Base-by-base conservation (phyloP, 345 rosid species). In the Salix dunnii region DNA sequence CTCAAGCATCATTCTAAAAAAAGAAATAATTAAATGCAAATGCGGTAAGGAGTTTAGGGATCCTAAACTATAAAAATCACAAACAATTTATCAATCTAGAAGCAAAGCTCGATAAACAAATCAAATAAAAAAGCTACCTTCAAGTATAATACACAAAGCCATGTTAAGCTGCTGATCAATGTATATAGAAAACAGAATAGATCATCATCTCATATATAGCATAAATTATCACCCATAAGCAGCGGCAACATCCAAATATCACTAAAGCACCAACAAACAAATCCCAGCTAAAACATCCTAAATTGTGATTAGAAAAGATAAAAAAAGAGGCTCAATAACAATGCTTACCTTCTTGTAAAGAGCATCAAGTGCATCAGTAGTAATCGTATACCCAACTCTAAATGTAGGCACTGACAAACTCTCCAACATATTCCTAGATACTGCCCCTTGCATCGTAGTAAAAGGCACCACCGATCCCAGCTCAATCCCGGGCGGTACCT, bases 381-480 rank as follows among this genome's bases (percentile, higher is more conserved):
- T 83, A 72, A 96, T 88, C 2, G 91, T 88, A 79, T 91, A 93
- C 20, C 99, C 99, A 46, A 96, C 98, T 82, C 98, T 85, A 76
- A 90, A 96, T 23, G 97, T 90, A 1, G 99, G 99, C 82, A 96
- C 96, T 0, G 81, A 35, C 81, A 94, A 80, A 79, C 97, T 93
- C 87, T 92, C 92, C 81, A 91, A 80, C 99, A 94, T 94, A 70
- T 91, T 94, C 82, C 92, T 84, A 72, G 92, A 82, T 79, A 94
- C 97, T 1, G 93, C 97, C 8, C 88, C 89, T 81, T 93, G 98
- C 96, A 93, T 92, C 74, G 95, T 89, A 25, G 98, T 92, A 74
- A 93, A 92, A 1, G 98, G 94, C 84, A 96, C 91, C 77, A 88
- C 92, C 13, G 36, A 73, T 11, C 69, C 81, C 77, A 73, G 16